Conservation (phyloP, 106 monocot genomes). For the Apostasia ramifera region DNA sequence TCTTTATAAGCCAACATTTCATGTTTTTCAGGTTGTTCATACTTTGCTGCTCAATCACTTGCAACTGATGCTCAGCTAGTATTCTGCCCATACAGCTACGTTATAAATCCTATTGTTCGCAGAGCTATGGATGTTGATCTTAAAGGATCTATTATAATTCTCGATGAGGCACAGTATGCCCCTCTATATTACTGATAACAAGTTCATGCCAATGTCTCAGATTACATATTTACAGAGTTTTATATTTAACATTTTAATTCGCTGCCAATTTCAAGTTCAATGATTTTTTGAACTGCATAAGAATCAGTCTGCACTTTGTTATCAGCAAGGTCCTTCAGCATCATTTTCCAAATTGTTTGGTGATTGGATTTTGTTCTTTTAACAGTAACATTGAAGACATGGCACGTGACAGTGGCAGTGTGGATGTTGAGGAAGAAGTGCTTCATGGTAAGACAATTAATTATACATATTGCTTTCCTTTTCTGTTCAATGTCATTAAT, state of each 20-base stretch:
- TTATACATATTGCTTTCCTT: background rate
- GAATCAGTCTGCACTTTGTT: background rate
- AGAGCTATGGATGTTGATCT: constrained; percentile 96
- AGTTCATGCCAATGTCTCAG: background rate
- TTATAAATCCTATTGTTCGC: constrained; percentile 88
- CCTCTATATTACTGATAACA: background rate
- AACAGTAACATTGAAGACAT: constrained; percentile 92
- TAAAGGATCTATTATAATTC: constrained; percentile 78
- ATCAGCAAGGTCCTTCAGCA: background rate
- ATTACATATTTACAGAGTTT: background rate
- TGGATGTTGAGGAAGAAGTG: constrained; percentile 84
- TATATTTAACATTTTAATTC: background rate
- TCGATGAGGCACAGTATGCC: constrained; percentile 97
- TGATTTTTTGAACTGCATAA: too few species aligned
- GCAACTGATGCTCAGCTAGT: constrained; percentile 82
- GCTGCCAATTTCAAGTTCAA: too few species aligned
- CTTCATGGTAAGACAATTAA: constrained; percentile 51
- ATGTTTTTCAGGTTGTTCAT: constrained; percentile 72
- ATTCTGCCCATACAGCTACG: constrained; percentile 93
- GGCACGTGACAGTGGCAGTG: constrained; percentile 86
- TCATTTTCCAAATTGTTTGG: background rate
- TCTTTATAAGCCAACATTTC: background rate
- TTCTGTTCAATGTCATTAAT: too few species aligned
- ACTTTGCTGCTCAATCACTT: constrained; percentile 87
- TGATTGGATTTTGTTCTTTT: background rate